These are phyloP conservation scores for Chaetoceros muelleri DNA, from an alignment of 108 stramenopile genomes.

Conservation along the genomic window DNA sequence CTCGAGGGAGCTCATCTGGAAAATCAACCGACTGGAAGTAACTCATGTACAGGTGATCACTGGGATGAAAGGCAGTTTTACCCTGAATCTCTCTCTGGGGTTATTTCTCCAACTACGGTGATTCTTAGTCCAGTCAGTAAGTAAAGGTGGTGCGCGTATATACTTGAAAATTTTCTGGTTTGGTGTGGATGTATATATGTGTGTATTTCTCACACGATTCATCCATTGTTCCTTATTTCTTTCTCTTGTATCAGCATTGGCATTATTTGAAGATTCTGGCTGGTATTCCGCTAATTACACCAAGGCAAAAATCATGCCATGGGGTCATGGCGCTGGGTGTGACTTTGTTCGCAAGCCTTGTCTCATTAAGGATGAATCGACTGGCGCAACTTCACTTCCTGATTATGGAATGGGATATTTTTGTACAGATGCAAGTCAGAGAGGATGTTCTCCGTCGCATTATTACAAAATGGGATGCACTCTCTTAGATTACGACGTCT, in stretches of 20 bases:
- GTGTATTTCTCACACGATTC: background rate
- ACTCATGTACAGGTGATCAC: slow-evolving; percentile 77
- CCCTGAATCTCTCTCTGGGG: slow-evolving; percentile 49
- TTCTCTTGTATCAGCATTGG: background rate
- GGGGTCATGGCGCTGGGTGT: slow-evolving; percentile 70
- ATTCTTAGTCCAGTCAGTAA: slow-evolving; percentile 45
- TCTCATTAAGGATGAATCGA: slow-evolving; percentile 29
- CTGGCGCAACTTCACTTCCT: slow-evolving; percentile 32
- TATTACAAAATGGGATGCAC: slow-evolving; percentile 78
- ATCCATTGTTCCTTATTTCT: background rate
- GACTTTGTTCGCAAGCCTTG: slow-evolving; percentile 63
- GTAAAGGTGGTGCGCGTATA: no score
- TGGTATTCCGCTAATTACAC: slow-evolving; percentile 8
- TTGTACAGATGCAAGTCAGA: slow-evolving; percentile 37
- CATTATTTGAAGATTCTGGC: background rate
- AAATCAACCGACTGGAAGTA: slow-evolving; percentile 69
- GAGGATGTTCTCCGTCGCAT: slow-evolving; percentile 54
- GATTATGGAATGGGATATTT: slow-evolving; percentile 58
- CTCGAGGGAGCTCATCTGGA: slow-evolving; percentile 59
- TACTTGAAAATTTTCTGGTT: no score
- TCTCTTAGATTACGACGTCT: slow-evolving; percentile 55
- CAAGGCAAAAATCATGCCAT: slow-evolving; percentile 20
- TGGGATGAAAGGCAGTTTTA: slow-evolving; percentile 78
- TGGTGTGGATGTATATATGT: no score
- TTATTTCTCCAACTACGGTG: slow-evolving; percentile 66